Evolutionary conservation across 2,329 filamentous ascomycete genomes (phyloP), one percentile per base, ranked within the genome.

Genomic region (Colletotrichum salicis): DNA sequence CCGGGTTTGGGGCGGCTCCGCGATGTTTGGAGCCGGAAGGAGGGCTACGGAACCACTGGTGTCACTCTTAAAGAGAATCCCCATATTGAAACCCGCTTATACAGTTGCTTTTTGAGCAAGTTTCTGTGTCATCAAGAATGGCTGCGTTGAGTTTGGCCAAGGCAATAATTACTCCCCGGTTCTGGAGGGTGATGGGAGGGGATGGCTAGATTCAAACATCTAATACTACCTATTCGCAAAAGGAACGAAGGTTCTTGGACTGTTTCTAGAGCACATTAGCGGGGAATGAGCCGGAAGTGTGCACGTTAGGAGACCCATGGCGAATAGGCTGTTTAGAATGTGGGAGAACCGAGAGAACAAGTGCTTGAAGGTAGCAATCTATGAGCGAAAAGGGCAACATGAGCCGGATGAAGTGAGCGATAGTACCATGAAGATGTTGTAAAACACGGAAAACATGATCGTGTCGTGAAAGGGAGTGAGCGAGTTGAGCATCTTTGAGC

Each of bases 401-500:
- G 3, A 41, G 37, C 37, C 37, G 37, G 37, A 15, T 6, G 7
- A 41, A 41, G 37, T 41, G 13, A 41, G 37, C 37, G 37, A 41
- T 19, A 19, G 37, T 19, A 13, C 13, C 8, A 19, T 11, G 41
- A 48, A 48, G 41, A 7, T 48, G 19, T 48, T 48, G 41, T 22
- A 10, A 22, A 48, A 48, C 41, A 57, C 51, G 37, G 35, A 55
- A 13, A 54, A 19, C 5, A 45, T 41, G 27, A 31, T 41, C 37
- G 24, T 22, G 35, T 15, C 35, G 29, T 22, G 37, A 13, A 57
- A 33, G 48, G 33, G 54, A 70, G 33, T 66, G 67, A 61, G 67
- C 41, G 64, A 66, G 74, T 57, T 80, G 80, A 81, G 80, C 80
- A 81, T 67, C 65, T 80, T 80, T 82, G 80, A 81, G 80, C 80